Evolutionary conservation across 2,329 filamentous ascomycete genomes (phyloP), one percentile per base, ranked within the genome.

Genomic region (Colletotrichum australisinense): DNA sequence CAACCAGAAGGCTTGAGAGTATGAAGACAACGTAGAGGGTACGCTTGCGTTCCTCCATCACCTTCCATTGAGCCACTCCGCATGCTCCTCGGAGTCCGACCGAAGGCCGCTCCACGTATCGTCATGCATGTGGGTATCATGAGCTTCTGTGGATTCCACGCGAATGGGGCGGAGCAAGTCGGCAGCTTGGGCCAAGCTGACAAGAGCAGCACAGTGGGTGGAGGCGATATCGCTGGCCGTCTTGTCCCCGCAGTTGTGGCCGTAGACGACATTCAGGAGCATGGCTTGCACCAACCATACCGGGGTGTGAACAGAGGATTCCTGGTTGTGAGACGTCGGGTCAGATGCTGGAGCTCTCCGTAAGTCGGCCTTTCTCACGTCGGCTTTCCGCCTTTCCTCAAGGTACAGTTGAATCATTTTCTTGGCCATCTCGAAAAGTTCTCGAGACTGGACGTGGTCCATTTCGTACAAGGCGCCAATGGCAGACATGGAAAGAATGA

Each of bases 201-300:
- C 95, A 55, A 99, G 86, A 24, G 95, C 94, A 8, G 95, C 94
- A 80, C 94, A 97, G 80, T 98, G 96, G 1, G 94, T 98, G 75
- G 93, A 95, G 1, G 96, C 96, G 78, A 97, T 97, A 80, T 98
- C 95, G 73, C 94, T 95, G 26, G 95, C 93, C 67, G 92, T 93
- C 84, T 97, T 96, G 81, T 98, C 96, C 49, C 94, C 95, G 80
- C 95, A 97, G 77, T 97, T 97, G 82, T 98, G 94, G 16, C 96
- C 96, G 80, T 98, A 98, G 19, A 98, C 94, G 49, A 98, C 94
- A 80, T 98, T 98, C 63, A 99, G 88, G 9, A 98, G 87, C 96
- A 98, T 98, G 0, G 96, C 95, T 83, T 98, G 97, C 19, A 98
- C 95, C 30, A 99, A 88, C 95, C 96, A 98, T 53, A 98, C 88